These are phyloP conservation scores for Paramyrothecium roridum DNA, from an alignment of 2,329 filamentous ascomycete genomes.

Conservation along the genomic window DNA sequence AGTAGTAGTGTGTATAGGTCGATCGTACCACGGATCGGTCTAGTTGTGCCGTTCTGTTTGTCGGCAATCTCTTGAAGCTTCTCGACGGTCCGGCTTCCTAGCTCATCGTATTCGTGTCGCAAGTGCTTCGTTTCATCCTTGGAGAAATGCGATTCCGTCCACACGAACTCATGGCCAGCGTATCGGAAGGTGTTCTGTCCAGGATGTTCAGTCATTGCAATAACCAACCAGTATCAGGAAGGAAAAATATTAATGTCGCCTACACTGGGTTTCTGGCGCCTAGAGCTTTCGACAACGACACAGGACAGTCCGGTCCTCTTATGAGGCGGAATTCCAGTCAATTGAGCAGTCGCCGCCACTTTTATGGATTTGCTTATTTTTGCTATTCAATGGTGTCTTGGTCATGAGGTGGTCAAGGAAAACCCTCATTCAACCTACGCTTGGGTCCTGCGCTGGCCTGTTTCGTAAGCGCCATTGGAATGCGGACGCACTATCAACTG, in stretches of 20 bases:
- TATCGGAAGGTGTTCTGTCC: slow-evolving; percentile 11
- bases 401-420: no score
- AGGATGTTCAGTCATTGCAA: slow-evolving; percentile 5
- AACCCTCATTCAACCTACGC: no score
- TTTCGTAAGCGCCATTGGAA: no score
- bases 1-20: slow-evolving; percentile 7
- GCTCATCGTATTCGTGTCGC: slow-evolving; percentile 13
- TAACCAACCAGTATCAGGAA: not conserved
- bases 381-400: no score
- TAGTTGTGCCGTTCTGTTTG: slow-evolving; percentile 4
- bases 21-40: not conserved
- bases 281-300: not conserved
- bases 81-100: slow-evolving; percentile 10
- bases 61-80: slow-evolving; percentile 9
- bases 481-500: no score
- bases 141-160: slow-evolving; percentile 14
- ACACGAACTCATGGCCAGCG: slow-evolving; percentile 10
- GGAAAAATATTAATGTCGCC: not conserved
- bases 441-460: no score
- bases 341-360: no score
- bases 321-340: no score
- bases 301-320: no score
- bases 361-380: no score
- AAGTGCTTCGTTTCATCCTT: slow-evolving; percentile 9
- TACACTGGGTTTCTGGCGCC: not conserved